Evolutionary conservation across 2,329 filamentous ascomycete species (phyloP).

Genomic region (Xylariales sp.): DNA sequence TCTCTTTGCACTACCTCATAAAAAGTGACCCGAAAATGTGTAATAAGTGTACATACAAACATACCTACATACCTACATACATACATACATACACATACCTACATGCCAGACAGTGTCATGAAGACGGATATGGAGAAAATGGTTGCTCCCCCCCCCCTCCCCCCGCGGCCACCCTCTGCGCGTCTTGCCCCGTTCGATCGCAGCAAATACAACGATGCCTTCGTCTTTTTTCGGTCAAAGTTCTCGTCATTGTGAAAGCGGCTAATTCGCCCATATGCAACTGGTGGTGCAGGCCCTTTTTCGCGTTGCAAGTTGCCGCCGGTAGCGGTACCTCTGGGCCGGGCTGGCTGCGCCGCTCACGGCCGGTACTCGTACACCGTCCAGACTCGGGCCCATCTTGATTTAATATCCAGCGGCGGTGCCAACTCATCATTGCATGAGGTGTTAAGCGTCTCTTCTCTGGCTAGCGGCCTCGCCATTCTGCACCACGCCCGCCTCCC

Average conservation of each 20-base stretch:
- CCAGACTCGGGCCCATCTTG: constrained; percentile 57
- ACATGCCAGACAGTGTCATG: constrained; percentile 17
- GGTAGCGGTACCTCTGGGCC: constrained; percentile 47
- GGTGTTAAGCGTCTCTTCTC: constrained; percentile 58
- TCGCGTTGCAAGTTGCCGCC: constrained; percentile 42
- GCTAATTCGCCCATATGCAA: constrained; percentile 47
- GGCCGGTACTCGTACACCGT: constrained; percentile 50
- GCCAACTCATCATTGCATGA: constrained; percentile 84
- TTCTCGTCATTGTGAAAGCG: constrained; percentile 48
- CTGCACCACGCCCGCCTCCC: constrained; percentile 40
- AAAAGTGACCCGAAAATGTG: constrained; percentile 1
- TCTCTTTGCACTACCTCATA: constrained; percentile 9
- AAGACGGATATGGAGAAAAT: constrained; percentile 26
- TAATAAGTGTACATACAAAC: neutral
- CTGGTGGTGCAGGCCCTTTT: constrained; percentile 43
- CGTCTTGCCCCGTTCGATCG: constrained; percentile 40
- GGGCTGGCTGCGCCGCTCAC: constrained; percentile 37
- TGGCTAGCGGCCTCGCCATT: constrained; percentile 57
- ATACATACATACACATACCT: constrained; percentile 15
- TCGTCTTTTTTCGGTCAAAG: constrained; percentile 43
- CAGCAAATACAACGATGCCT: constrained; percentile 42
- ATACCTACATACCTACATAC: neutral
- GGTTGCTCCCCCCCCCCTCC: constrained; percentile 8
- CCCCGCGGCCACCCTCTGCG: constrained; percentile 36
- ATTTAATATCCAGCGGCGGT: constrained; percentile 71